A percentile compares a stretch with the other conserved stretches of the same genome.
Conservation (phyloP, 345 rosid genomes). For the Dipteronia sinensis region DNA sequence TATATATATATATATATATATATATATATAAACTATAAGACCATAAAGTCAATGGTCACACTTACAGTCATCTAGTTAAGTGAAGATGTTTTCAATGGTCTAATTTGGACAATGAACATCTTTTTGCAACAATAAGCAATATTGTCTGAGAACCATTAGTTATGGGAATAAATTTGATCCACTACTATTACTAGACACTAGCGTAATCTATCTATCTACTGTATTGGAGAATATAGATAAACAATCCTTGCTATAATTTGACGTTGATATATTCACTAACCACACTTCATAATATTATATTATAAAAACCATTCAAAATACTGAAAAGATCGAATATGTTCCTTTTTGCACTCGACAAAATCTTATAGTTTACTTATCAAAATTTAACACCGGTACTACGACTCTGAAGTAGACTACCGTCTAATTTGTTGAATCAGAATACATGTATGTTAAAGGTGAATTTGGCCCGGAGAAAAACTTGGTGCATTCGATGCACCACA, state of each 20-base stretch:
- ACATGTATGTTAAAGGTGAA: no score
- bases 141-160: neutral
- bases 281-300: neutral
- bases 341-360: neutral
- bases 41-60: no score
- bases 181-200: neutral
- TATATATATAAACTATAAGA: no score
- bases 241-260: neutral
- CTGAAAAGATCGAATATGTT: neutral
- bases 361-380: neutral
- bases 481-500: no score
- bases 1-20: no score
- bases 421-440: neutral
- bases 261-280: neutral
- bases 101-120: neutral
- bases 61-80: neutral
- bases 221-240: neutral
- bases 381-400: no score
- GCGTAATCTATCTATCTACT: no score
- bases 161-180: neutral
- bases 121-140: constrained; percentile 1
- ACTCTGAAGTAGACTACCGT: neutral
- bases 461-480: no score
- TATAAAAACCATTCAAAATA: neutral
- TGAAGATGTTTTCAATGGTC: neutral